Base-by-base conservation (phyloP, 1,284 basidiomycete genomes). In the Tylopilus sp. region DNA sequence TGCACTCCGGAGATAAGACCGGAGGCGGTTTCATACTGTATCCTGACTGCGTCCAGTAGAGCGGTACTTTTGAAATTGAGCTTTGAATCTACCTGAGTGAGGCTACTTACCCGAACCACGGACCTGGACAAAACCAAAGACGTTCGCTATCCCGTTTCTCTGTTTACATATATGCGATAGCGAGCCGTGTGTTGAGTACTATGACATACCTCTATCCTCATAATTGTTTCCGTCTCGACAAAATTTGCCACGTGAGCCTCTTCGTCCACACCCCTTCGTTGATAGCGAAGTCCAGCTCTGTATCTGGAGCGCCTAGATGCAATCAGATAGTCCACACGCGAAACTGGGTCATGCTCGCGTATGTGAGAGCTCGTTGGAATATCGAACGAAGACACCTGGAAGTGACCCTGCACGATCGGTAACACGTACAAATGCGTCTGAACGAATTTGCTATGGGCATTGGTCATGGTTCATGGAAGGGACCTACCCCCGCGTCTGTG, bases 241-340 rank as follows among this genome's bases (percentile, higher is more conserved):
- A 93, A 95, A 71, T 95, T 96, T 7, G 92, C 90, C 13, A 88
- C 88, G 65, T 85, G 80, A 14, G 90, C 87, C 59, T 90, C 86
- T 53, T 88, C 82, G 63, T 99, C 94, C 53, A 99, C 86, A 4
- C 97, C 97, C 64, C 97, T 82, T 28, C 93, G 85, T 70, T 99
- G 97, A 78, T 98, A 99, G 48, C 97, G 84, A 45, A 98, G 84
- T 2, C 97, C 97, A 13, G 94, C 94, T 44, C 97, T 85, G 70
- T 94, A 85, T 58, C 93, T 83, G 25, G 94, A 96, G 35, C 97
- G 82, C 48, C 97, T 85, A 7, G 95, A 94, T 43, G 94, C 78
- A 48, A 91, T 73, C 33, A 84, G 74, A 62, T 90, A 91, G 53
- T 87, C 83, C 11, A 86, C 80, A 9, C 71, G 57, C 2, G 76